Evolutionary conservation across 805 yeast genomes (phyloP), one percentile per base, ranked within the genome.

Genomic region (Candida piceae): DNA sequence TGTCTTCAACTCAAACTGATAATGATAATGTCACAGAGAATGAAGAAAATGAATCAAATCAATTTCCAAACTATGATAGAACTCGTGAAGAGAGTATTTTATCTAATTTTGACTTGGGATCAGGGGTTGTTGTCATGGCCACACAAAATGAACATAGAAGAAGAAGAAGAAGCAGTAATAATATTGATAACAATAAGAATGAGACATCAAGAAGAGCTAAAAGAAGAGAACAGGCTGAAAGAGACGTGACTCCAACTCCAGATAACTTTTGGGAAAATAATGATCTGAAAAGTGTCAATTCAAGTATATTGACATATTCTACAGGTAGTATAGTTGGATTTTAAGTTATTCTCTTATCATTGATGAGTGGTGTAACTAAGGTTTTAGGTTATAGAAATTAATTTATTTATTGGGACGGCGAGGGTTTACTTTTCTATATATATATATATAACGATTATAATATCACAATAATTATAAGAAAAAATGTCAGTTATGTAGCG

Each of bases 241-340:
- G 32, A 15, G 16, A 30, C 13, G 4, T n/a, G 15, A 30, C 19
- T 12, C 18, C 32, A 13, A 15, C 32, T 12, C 12, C 17, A 4
- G 48, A 40, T 10, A 46, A 51, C 34, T 50, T 50, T 34, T 51
- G 57, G 57, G 55, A 50, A 16, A 35, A 30, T 26, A 40, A 31
- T 31, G 53, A 45, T 19, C 34, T 44, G 18, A 39, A 44, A 24
- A 52, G 56, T 32, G 50, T 48, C 15, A 48, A 45, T 32, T 50
- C 55, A 7, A 52, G 57, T 37, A 34, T 47, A 2, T 25, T 53
- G 21, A 52, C 57, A 6, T 48, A 48, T 31, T 50, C 56, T 3
- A 47, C 56, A 1, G 55, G 53, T 3, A 52, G 57, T 31, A 51
- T 54, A 17, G 35, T 52, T 12, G 58, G 58, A 2, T 52, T 52